Evolutionary conservation across 1,139 yeast genomes (phyloP), one percentile per base, ranked within the genome.

Genomic region (Suhomyces wounanorum): DNA sequence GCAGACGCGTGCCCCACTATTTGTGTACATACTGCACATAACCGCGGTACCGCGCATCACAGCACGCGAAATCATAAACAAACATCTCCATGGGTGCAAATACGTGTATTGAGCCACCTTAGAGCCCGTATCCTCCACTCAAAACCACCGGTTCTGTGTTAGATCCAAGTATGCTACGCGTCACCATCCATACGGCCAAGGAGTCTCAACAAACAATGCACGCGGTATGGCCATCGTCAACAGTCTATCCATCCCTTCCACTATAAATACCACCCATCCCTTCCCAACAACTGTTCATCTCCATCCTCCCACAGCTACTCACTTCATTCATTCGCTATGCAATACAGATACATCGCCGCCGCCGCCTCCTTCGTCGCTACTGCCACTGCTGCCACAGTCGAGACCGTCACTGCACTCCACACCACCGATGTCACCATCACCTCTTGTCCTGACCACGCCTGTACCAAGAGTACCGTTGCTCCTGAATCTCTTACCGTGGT

Each of bases 361-460:
- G 71, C 75, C 55, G 65, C 76, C 56, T 61, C 73, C 42, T 59
- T 57, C 48, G 57, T 69, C 42, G 58, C 61, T 48, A 63, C 60
- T 37, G 48, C 63, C 46, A 57, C 59, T 45, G 55, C 55, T 40
- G n/a, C n/a, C n/a, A n/a, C n/a, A n/a, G 50, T 55, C 30, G 55
- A 45, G 46, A 72, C 76, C 48, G 75, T 72, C 56, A 73, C 79
- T 52, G 61, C 69, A 26, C 48, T 56, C 55, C 52, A 57, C 58
- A 70, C 77, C 57, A 68, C 72, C 51, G 71, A 66, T 50, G 73
- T 67, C 52, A 76, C 80, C 59, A 67, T 76, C 66, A 75, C 79
- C 52, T 67, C 75, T 44, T 76, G 80, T 62, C 59, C 73, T 40
- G 68, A 73, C 58, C 56, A 74, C 60, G 68, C 65, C 49, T 71